Percentiles rank a stretch among this genome's conserved stretches.
Evolutionary conservation across 192 early-diverging fungal species (phyloP).

Genomic region (Linnemannia elongata): DNA sequence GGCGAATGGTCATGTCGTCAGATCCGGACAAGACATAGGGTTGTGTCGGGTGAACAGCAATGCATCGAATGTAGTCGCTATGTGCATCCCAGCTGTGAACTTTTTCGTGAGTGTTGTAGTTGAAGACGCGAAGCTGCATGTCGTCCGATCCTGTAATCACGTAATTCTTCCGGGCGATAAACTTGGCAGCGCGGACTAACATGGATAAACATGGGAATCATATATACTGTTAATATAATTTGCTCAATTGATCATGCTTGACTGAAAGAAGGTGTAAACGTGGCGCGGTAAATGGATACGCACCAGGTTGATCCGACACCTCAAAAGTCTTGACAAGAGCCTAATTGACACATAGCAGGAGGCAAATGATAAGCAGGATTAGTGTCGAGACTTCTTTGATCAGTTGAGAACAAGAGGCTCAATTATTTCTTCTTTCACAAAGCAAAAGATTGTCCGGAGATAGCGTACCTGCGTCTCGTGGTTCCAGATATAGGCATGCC

Average conservation of each 20-base stretch:
- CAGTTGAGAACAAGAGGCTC: not conserved
- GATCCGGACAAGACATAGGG: constrained; percentile 94
- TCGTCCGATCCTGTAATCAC: constrained; percentile 97
- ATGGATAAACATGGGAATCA: not conserved
- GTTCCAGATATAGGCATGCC: constrained; percentile 97
- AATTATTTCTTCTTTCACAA: no score
- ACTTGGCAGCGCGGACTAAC: constrained; percentile 96
- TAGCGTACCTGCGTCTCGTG: constrained; percentile 90
- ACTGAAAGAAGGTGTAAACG: no score
- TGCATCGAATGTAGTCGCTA: constrained; percentile 94
- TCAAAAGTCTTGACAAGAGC: constrained; percentile 97
- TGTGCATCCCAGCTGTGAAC: constrained; percentile 97
- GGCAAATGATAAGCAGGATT: not conserved
- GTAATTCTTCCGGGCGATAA: constrained; percentile 98
- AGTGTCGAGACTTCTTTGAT: not conserved
- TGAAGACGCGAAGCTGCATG: constrained; percentile 97
- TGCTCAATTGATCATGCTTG: not conserved
- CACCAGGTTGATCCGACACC: constrained; percentile 92
- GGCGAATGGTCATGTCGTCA: constrained; percentile 97
- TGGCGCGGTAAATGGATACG: not conserved
- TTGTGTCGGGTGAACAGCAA: constrained; percentile 98
- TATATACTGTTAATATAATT: not conserved
- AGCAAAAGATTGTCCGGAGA: not conserved
- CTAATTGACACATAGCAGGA: constrained; percentile 56
- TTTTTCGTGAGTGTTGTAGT: constrained; percentile 99